phyloP scores from a whole-genome alignment of 306 rosid genomes.

The Calophaca sinica region DNA sequence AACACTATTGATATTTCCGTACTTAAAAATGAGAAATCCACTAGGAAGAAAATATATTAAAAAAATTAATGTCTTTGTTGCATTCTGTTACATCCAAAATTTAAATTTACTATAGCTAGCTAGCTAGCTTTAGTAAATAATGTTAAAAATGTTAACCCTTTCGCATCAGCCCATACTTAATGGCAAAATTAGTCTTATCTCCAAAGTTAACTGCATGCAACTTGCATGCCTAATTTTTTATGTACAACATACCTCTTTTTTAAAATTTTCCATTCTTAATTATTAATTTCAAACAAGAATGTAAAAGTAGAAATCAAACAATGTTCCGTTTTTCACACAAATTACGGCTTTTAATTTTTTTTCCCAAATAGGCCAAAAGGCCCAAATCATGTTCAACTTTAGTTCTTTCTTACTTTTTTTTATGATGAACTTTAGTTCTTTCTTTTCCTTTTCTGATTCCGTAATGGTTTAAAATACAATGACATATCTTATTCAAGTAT shows the following conservation, averaged over 20 bases:
- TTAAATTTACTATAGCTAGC: background rate
- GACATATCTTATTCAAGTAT: background rate
- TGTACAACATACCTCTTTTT: no score
- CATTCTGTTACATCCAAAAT: background rate
- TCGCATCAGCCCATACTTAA: constrained; percentile 18
- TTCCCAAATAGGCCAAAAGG: background rate
- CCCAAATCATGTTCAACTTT: constrained; percentile 8
- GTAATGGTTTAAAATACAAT: constrained; percentile 12
- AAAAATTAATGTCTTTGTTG: background rate
- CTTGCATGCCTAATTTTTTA: constrained; percentile 7
- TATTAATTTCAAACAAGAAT: no score
- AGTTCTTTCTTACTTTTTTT: background rate
- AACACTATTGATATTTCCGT: background rate
- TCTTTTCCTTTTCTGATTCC: background rate
- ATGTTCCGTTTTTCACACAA: background rate
- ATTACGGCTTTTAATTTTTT: background rate
- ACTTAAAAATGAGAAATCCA: background rate
- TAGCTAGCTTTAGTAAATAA: background rate
- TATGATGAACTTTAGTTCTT: background rate
- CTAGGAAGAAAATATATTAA: background rate
- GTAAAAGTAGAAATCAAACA: no score
- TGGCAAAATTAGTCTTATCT: background rate
- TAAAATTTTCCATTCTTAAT: no score
- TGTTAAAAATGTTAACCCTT: background rate
- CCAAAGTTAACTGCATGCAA: constrained; percentile 29